Evolutionary conservation across 192 early-diverging fungal species (phyloP), one percentile per base, ranked within the genome.

Genomic region (Lobosporangium transversale): DNA sequence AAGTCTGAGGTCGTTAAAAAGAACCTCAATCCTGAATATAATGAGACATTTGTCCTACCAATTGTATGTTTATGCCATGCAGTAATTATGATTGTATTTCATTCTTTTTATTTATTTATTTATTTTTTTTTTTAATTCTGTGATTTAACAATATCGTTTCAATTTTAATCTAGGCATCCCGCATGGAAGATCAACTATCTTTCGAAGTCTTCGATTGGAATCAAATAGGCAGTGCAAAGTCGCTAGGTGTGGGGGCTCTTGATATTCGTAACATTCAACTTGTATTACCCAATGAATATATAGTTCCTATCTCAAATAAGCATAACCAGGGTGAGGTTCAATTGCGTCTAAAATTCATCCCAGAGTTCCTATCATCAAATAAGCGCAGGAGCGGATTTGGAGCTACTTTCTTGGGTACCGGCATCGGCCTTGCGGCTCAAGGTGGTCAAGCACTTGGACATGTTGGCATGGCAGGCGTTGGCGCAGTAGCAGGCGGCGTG

Each of bases 151-250:
- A 57, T 23, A n/a, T n/a, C n/a, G n/a, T n/a, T n/a, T n/a, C n/a
- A n/a, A n/a, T n/a, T n/a, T n/a, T n/a, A 30, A 12, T 21, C 32
- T 27, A 81, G 58, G 21, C 53, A 17, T 76, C 81, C n/a, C 84
- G 92, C 40, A 82, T 73, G 8, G 81, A 79, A 47, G 75, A 89
- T 9, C 73, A 80, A 48, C 79, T 93, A 58, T 64, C 74, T 24
- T 82, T 92, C 17, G 85, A 91, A 47, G 82, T 92, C 21, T 91
- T 80, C 49, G 93, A 94, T 75, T 94, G 91, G 92, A 90, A 94
- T 59, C 86, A 90, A 80, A 65, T 94, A 24, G 83, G 83, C 45
- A 81, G 82, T 27, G 79, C 88, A 56, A 87, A 83, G 23, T 81
- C 83, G 35, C 75, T 94, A 4, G 92, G 88, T 40, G 48, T 66